These are phyloP conservation scores for Neonectria sp. DNA, from an alignment of 2,329 filamentous ascomycete genomes.

Conservation along the genomic window DNA sequence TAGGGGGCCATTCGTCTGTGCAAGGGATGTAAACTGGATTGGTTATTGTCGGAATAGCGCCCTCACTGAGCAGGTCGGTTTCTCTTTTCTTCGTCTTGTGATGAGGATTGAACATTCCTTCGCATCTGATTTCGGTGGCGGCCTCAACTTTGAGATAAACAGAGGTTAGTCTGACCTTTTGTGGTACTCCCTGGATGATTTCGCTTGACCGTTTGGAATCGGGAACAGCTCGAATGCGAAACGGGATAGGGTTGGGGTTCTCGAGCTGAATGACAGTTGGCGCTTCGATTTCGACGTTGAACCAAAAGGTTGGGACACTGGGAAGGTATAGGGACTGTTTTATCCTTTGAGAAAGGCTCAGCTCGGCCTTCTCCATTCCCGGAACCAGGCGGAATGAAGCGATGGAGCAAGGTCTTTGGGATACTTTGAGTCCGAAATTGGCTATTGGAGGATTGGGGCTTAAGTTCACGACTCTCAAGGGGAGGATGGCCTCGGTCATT, in stretches of 20 bases:
- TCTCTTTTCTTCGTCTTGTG: background rate
- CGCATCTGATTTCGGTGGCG: background rate
- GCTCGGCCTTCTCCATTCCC: slow-evolving; percentile 46
- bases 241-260: slow-evolving; percentile 40
- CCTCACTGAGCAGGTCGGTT: background rate
- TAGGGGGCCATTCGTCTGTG: background rate
- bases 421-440: slow-evolving; percentile 26
- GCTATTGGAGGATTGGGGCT: slow-evolving; percentile 34
- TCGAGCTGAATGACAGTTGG: slow-evolving; percentile 51
- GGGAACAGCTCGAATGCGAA: slow-evolving; percentile 37
- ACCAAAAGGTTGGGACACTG: slow-evolving; percentile 51
- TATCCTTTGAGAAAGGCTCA: slow-evolving; percentile 52
- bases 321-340: slow-evolving; percentile 51
- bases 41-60: background rate
- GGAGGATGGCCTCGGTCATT: slow-evolving; percentile 36
- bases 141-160: slow-evolving; percentile 6
- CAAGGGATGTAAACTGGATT: background rate
- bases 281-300: slow-evolving; percentile 43
- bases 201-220: slow-evolving; percentile 33
- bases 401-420: background rate
- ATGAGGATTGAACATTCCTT: background rate
- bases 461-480: slow-evolving; percentile 38
- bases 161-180: slow-evolving; percentile 33
- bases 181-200: slow-evolving; percentile 24
- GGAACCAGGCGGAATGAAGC: slow-evolving; percentile 50